These are phyloP conservation scores for Epichloe sibirici DNA, from an alignment of 2,329 filamentous ascomycete species.

Conservation along the genomic window DNA sequence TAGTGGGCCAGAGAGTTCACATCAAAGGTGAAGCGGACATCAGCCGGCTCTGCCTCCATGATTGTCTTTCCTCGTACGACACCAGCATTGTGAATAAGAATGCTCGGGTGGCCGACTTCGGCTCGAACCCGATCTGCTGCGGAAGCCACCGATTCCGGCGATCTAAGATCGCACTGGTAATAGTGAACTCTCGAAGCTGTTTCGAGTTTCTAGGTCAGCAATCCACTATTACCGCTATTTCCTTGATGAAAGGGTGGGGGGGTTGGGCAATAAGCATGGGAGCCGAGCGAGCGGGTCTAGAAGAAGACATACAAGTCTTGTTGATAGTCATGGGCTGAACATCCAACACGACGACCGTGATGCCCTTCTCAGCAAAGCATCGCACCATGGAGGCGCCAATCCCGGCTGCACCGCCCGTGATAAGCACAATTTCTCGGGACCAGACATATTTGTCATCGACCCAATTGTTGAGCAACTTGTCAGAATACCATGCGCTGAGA, in stretches of 20 bases:
- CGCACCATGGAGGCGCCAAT: constrained; percentile 57
- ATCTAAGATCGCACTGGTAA: constrained; percentile 60
- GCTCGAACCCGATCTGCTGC: constrained; percentile 40
- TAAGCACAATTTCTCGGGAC: constrained; percentile 55
- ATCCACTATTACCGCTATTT: not conserved
- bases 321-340: constrained; percentile 48
- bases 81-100: constrained; percentile 64
- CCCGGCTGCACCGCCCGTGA: constrained; percentile 64
- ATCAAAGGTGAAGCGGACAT: constrained; percentile 56
- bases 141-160: constrained; percentile 36
- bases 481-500: constrained; percentile 20
- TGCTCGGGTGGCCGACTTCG: constrained; percentile 50
- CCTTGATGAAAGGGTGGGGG: not conserved
- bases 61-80: constrained; percentile 49
- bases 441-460: constrained; percentile 43
- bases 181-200: constrained; percentile 44
- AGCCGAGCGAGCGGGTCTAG: no score
- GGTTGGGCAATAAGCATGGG: no score
- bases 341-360: constrained; percentile 62
- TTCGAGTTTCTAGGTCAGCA: not conserved
- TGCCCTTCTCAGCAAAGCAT: constrained; percentile 48
- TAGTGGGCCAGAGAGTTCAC: constrained; percentile 60
- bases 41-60: constrained; percentile 41
- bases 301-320: constrained; percentile 27
- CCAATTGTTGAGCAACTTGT: constrained; percentile 24